phyloP scores from a whole-genome alignment of 2,329 filamentous ascomycete genomes.

The Botrytis medusae region DNA sequence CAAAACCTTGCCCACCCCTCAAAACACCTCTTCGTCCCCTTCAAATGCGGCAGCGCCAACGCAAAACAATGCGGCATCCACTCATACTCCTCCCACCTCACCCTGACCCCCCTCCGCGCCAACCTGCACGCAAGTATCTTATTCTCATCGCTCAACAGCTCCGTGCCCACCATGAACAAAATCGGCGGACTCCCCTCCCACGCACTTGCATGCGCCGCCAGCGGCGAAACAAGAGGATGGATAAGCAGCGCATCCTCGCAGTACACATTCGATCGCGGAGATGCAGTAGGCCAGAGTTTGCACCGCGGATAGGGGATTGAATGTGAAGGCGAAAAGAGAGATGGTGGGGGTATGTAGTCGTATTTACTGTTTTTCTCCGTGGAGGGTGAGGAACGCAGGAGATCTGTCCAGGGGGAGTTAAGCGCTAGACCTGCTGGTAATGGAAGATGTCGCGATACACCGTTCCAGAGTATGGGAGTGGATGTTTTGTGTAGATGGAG shows the following conservation, averaged over 20 bases:
- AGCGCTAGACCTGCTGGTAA: constrained; percentile 65
- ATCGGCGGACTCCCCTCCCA: constrained; percentile 67
- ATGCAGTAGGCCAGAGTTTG: constrained; percentile 55
- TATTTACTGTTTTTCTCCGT: constrained; percentile 52
- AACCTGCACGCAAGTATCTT: constrained; percentile 59
- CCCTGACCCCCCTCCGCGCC: constrained; percentile 54
- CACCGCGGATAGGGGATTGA: constrained; percentile 47
- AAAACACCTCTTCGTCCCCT: constrained; percentile 53
- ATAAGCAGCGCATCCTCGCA: constrained; percentile 52
- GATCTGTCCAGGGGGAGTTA: constrained; percentile 70
- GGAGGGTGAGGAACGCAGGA: constrained; percentile 62
- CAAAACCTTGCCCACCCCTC: constrained; percentile 59
- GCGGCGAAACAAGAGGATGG: constrained; percentile 68
- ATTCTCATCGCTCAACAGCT: constrained; percentile 68
- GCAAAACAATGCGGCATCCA: constrained; percentile 79
- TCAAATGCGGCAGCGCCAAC: constrained; percentile 51
- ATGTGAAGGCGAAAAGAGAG: constrained; percentile 42
- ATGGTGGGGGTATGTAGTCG: constrained; percentile 63
- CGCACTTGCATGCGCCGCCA: constrained; percentile 48
- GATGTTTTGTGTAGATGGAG: constrained; percentile 57
- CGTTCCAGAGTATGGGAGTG: constrained; percentile 66
- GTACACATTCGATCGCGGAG: constrained; percentile 56
- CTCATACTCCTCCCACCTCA: constrained; percentile 72
- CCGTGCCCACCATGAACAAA: constrained; percentile 68
- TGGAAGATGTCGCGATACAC: constrained; percentile 50